Base-by-base conservation (phyloP, 306 rosid species). In the Rosa lucieae region DNA sequence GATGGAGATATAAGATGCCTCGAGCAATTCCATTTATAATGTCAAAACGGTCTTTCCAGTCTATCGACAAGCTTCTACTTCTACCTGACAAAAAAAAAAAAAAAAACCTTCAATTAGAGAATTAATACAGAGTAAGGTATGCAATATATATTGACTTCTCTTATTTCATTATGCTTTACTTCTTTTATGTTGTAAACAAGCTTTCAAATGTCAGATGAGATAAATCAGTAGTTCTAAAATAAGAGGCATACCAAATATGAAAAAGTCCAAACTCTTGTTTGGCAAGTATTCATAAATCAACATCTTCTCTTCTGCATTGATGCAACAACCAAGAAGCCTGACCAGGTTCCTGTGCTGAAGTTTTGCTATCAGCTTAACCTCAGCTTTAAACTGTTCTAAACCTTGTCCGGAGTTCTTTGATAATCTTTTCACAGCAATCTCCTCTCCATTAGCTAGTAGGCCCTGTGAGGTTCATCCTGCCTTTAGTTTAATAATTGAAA, bases 321-420 rank as follows among this genome's bases (percentile, higher is more conserved):
- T 77, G 85, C 90, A 89, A 10, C 84, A 89, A 29, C 97, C 94
- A 15, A 90, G 72, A 68, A 90, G 84, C 80, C 85, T 92, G 63
- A 89, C 94, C 66, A 90, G 92, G 69, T 92, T 92, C 43, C 90
- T 79, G 35, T 89, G 95, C 67, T 92, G 97, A 26, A 92, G 97
- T 82, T 89, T 90, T 3, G 93, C 90, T 58, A 92, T 92, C 58
- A 92, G 79, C 75, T 52, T 56, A 40, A 90, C 89, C 78, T 92
- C 93, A 56, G 86, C 90, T 81, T 89, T 92, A 61, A 92, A 92
- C 72, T 92, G 89, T 42, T 85, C 84, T 42, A 75, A 43, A 26
- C 97, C 94, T 85, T 90, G 94, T 52, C 90, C 85, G 1, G 97
- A 90, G 61, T 78, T n/a, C 44, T 77, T 85, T 23, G 95, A 85